These are phyloP conservation scores for Rhizopogon vesiculosus DNA, from an alignment of 768 basidiomycete genomes.

Conservation along the genomic window DNA sequence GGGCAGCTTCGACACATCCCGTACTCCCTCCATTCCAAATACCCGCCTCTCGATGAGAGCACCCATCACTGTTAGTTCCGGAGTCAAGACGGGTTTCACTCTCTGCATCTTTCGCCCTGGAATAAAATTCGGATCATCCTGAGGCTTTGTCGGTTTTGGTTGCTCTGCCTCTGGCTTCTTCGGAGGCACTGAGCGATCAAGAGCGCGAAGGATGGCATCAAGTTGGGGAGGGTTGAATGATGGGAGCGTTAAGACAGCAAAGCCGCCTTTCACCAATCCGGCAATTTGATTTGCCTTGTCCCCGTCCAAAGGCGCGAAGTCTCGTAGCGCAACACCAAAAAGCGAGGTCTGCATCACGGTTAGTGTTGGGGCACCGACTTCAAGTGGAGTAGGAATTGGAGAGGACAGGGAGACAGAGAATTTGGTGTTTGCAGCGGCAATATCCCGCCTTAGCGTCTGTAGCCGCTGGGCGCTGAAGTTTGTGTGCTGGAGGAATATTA, in stretches of 20 bases:
- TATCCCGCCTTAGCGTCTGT: conserved; percentile 63
- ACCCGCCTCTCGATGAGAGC: conserved; percentile 76
- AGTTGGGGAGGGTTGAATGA: conserved; percentile 71
- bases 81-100: conserved; percentile 47
- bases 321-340: conserved; percentile 72
- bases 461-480: conserved; percentile 70
- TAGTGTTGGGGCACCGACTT: conserved; percentile 44
- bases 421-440: conserved; percentile 51
- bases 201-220: conserved; percentile 56
- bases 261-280: conserved; percentile 49
- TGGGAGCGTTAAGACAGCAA: conserved; percentile 63
- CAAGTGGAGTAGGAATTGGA: conserved; percentile 28
- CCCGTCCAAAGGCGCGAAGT: conserved; percentile 47
- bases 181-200: conserved; percentile 63
- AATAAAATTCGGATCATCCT: conserved; percentile 55
- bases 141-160: conserved; percentile 44
- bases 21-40: conserved; percentile 54
- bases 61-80: conserved; percentile 70
- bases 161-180: conserved; percentile 49
- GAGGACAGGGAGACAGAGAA: conserved; percentile 23
- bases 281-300: conserved; percentile 49
- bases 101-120: conserved; percentile 70
- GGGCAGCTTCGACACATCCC: conserved; percentile 68
- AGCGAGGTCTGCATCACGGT: conserved; percentile 74
- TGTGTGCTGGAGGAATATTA: conserved; percentile 76